A percentile compares a stretch with the other conserved stretches of the same genome.
phyloP scores from a whole-genome alignment of 208 protist species.

The Acanthamoeba royreba region DNA sequence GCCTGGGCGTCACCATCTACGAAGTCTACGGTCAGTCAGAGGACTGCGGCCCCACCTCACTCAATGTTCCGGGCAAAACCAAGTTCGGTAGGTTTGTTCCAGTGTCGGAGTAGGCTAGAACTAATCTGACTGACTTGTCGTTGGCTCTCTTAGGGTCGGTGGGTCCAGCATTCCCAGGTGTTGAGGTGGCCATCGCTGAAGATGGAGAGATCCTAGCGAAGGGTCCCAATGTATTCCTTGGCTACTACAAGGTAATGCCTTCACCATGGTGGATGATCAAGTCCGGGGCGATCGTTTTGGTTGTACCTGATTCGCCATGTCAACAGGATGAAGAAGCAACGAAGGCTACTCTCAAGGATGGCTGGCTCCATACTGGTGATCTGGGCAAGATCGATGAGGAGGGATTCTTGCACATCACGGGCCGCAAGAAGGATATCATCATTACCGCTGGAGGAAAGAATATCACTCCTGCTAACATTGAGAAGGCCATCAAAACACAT shows the following conservation, averaged over 20 bases:
- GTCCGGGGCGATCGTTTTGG: not conserved
- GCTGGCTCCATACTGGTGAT: slow-evolving; percentile 74
- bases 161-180: not conserved
- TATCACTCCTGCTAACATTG: slow-evolving; percentile 56
- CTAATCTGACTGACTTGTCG: not conserved
- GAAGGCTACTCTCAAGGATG: slow-evolving; percentile 51
- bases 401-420: slow-evolving; percentile 64
- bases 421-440: slow-evolving; percentile 68
- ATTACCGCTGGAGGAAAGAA: slow-evolving; percentile 70
- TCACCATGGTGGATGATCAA: not conserved
- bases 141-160: not conserved
- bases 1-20: not conserved
- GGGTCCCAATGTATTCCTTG: slow-evolving; percentile 40
- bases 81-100: not conserved
- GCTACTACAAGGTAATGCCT: slow-evolving; percentile 58
- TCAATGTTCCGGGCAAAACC: not conserved
- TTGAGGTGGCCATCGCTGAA: slow-evolving; percentile 33
- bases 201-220: slow-evolving; percentile 41
- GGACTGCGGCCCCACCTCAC: not conserved
- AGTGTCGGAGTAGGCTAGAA: not conserved
- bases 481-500: slow-evolving; percentile 31
- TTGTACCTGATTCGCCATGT: not conserved
- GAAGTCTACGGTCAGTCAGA: slow-evolving; percentile 64
- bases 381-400: slow-evolving; percentile 59
- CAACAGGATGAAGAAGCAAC: not conserved